Evolutionary conservation across 2,329 filamentous ascomycete species (phyloP), one percentile per base, ranked within the genome.

Genomic region (Beauveria rudraprayagi): DNA sequence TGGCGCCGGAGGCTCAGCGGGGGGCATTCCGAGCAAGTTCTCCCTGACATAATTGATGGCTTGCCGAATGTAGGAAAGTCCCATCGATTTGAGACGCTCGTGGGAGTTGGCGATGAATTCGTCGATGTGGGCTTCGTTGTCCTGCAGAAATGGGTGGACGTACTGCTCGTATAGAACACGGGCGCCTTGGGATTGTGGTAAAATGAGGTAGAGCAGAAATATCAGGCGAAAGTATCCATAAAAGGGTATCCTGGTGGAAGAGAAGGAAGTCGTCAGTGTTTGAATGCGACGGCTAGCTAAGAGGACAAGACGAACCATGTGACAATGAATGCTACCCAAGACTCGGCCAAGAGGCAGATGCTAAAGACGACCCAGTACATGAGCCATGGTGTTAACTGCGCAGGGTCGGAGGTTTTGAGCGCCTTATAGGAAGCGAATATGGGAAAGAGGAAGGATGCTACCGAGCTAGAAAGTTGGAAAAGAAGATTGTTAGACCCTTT

Each of bases 321-420:
- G 52, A 97, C 83, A 70, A 97, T 87, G 77, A 93, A 96, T 69
- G 88, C 85, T 61, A 89, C 86, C 84, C 92, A 96, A 52, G 89
- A 92, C 77, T 97, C 94, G 75, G 87, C 84, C 64, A 94, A 83
- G 61, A 92, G 81, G 68, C 87, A 85, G 72, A 90, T 88, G 63
- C 90, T 90, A 66, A 97, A 84, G 26, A 96, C 91, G 63, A 96
- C 91, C 89, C 93, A 99, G 83, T 97, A 99, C 89, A 97, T 97
- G 66, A 97, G 84, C 94, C 94, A 99, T 87, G 93, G 93, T 65
- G 91, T 91, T 63, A 97, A 83, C 71, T 95, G 87, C 43, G 91
- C 88, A 2, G 92, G 92, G 74, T 97, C 91, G 57, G 89, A 89
- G 17, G 91, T 92, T 77, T 94, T 93, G 71, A 99, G 88, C 54